Percentiles rank a stretch among this genome's conserved stretches.
Evolutionary conservation across 305 asterid genomes (phyloP).

Genomic region (Fraxinus latifolia): DNA sequence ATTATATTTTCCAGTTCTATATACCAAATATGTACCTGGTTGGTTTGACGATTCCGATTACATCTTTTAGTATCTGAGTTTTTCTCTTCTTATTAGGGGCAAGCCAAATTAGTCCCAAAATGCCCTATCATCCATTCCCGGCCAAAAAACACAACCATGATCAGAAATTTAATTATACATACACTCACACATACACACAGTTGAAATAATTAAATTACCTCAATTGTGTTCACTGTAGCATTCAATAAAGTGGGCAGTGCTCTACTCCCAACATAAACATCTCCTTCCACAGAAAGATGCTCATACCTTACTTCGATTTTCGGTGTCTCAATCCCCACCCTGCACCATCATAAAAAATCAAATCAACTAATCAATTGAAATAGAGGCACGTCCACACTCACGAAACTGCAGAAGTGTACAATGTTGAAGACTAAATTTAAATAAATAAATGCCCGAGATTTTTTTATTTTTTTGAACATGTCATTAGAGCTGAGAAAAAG

Average conservation of each 20-base stretch:
- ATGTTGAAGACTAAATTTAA: background rate
- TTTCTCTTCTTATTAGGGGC: constrained; percentile 35
- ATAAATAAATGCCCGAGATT: background rate
- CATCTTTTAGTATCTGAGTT: constrained; percentile 35
- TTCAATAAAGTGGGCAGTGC: constrained; percentile 39
- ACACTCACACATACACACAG: background rate
- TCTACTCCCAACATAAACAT: constrained; percentile 34
- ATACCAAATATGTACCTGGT: constrained; percentile 27
- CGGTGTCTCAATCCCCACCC: constrained; percentile 42
- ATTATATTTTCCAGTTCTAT: background rate
- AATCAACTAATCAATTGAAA: background rate
- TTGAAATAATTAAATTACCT: constrained; percentile 22
- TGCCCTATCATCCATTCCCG: constrained; percentile 23
- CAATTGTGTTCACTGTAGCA: constrained; percentile 28
- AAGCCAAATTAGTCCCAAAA: constrained; percentile 24
- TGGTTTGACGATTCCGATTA: constrained; percentile 37
- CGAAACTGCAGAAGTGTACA: background rate
- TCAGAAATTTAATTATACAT: background rate
- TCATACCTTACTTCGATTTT: constrained; percentile 33
- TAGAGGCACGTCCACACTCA: background rate
- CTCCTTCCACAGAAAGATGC: constrained; percentile 36
- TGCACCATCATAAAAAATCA: background rate
- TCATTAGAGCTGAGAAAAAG: background rate
- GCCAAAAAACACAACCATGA: background rate
- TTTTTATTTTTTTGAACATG: background rate